Base-by-base conservation (phyloP, 1,284 basidiomycete genomes). In the Austroboletus novae-zelandiae region DNA sequence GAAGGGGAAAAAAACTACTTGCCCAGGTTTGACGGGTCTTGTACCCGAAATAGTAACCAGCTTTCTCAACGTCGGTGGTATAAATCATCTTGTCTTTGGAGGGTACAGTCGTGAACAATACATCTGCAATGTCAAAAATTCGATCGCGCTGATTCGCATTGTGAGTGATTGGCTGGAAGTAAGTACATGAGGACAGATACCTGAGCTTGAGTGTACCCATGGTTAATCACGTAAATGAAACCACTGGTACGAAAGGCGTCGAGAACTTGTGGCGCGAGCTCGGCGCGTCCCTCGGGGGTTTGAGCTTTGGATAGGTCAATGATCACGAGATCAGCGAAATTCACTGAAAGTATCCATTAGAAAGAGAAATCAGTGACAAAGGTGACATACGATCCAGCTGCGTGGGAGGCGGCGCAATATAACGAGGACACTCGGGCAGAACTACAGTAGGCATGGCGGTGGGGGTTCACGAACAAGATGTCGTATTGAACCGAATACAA, bases 201-300 rank as follows among this genome's bases (percentile, higher is more conserved):
- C 70, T 80, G 72, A n/a, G 66, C 62, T 37, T 67, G 61, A 0
- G 73, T 71, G 37, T 76, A 77, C 2, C 82, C 81, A 55, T 84
- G 81, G 47, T 85, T 83, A 53, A 81, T 65, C 9, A 78, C 74
- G 55, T 80, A 85, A 66, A 84, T 76, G 62, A 84, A 88, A 6
- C 79, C 83, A 45, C 81, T 73, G 8, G 73, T 73, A 6, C 71
- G 67, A 71, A 89, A 77, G 0, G 85, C 84, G 48, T 81, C 70
- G n/a, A 78, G 72, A 11, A 82, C 72, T 58, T 77, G 72, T 13
- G 62, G 54, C 2, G 78, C 76, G 0, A 86, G 74, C 43, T 73
- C 70, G 0, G 68, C 61, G 15, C 78, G 74, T 2, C 77, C 83
- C 54, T 81, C 77, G 1, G 70, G 66, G 0, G 74, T 81, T 15